phyloP scores from a whole-genome alignment of 495 filamentous ascomycete species.

The Neohortaea acidophila region DNA sequence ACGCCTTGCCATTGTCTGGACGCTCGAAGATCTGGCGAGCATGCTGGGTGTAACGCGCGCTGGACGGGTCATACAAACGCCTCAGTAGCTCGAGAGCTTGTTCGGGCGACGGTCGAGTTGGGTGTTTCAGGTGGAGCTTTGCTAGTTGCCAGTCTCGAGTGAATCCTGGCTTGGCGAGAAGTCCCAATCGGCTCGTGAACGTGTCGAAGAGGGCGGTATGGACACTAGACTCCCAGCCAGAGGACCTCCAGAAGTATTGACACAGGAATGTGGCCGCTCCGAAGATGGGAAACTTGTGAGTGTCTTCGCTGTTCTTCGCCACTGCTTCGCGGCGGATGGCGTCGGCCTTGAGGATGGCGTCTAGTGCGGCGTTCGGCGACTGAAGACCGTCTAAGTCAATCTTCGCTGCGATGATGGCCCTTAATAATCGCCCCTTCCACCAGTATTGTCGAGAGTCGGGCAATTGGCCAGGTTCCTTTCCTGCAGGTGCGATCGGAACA shows the following conservation, averaged over 20 bases:
- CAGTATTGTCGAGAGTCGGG: background rate
- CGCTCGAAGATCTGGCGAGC: background rate
- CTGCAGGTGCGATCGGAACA: background rate
- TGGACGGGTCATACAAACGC: background rate
- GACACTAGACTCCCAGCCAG: background rate
- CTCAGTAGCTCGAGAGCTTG: background rate
- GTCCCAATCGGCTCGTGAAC: background rate
- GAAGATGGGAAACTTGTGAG: background rate
- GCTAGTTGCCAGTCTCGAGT: background rate
- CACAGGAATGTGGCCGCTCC: background rate
- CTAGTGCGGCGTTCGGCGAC: slow-evolving; percentile 2
- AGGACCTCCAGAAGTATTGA: background rate
- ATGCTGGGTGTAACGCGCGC: background rate
- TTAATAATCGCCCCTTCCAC: slow-evolving; percentile 8
- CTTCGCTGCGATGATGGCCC: background rate
- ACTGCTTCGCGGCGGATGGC: background rate
- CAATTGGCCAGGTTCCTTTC: slow-evolving; percentile 4
- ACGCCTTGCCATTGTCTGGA: background rate
- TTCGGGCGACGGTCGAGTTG: background rate
- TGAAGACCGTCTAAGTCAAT: background rate
- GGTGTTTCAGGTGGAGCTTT: background rate
- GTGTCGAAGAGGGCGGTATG: background rate
- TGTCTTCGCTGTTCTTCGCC: background rate
- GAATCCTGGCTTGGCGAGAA: background rate
- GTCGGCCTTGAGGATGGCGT: slow-evolving; percentile 2